Conservation (phyloP, 2,329 filamentous ascomycete genomes). For the Colletotrichum sp. region DNA sequence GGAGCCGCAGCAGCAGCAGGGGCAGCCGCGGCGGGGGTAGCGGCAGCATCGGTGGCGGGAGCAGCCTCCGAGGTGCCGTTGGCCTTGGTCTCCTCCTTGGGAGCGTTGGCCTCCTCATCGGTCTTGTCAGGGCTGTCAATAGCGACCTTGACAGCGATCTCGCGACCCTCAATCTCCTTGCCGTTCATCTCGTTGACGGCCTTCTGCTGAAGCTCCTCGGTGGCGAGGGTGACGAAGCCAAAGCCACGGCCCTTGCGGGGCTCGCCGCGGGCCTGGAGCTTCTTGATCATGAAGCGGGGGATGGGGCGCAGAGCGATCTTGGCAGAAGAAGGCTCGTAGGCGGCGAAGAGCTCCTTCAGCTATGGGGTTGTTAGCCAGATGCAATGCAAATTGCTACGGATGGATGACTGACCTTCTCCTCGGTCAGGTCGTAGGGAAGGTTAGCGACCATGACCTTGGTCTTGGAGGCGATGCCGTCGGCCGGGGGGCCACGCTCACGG, state of each 20-base stretch:
- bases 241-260: slow-evolving; percentile 99
- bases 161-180: slow-evolving; percentile 97
- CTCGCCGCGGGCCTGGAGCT: slow-evolving; percentile 97
- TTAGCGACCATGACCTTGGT: slow-evolving; percentile 99
- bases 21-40: slow-evolving; percentile 23
- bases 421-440: slow-evolving; percentile 95
- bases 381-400: not conserved
- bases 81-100: slow-evolving; percentile 45
- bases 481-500: slow-evolving; percentile 89
- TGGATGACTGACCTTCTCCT: slow-evolving; percentile 79
- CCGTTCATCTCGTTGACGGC: slow-evolving; percentile 98
- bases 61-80: slow-evolving; percentile 45
- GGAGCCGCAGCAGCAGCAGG: slow-evolving; percentile 27
- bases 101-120: slow-evolving; percentile 78
- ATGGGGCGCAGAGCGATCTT: slow-evolving; percentile 99
- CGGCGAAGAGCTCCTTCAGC: slow-evolving; percentile 97
- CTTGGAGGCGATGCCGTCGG: slow-evolving; percentile 97
- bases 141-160: slow-evolving; percentile 99
- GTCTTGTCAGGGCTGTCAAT: slow-evolving; percentile 99
- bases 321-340: slow-evolving; percentile 90
- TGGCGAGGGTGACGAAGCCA: slow-evolving; percentile 94
- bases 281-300: slow-evolving; percentile 99
- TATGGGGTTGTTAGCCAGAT: slow-evolving; percentile 43
- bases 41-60: slow-evolving; percentile 26
- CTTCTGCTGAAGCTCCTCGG: slow-evolving; percentile 97